Evolutionary conservation across 2,329 filamentous ascomycete species (phyloP).

Genomic region (Thermomyces lanuginosus): DNA sequence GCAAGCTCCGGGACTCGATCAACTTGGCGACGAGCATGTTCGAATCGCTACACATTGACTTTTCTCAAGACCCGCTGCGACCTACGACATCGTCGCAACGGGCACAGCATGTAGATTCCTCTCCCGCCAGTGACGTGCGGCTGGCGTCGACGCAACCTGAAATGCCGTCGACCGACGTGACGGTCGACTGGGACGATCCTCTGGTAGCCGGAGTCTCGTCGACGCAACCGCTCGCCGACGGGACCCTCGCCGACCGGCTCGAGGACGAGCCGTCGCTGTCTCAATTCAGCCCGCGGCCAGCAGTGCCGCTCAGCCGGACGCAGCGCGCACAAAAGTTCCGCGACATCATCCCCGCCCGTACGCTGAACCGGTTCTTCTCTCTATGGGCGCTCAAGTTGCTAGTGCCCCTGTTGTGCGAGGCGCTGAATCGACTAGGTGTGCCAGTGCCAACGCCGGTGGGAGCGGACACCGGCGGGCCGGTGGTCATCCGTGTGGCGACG

Average conservation of each 20-base stretch:
- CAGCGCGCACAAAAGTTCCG: slow-evolving; percentile 77
- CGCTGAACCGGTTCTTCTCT: slow-evolving; percentile 84
- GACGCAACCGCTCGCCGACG: slow-evolving; percentile 30
- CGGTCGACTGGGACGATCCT: slow-evolving; percentile 81
- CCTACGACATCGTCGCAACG: slow-evolving; percentile 26
- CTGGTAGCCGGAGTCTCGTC: slow-evolving; percentile 31
- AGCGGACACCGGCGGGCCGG: slow-evolving; percentile 36
- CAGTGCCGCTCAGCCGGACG: slow-evolving; percentile 67
- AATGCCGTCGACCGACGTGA: slow-evolving; percentile 52
- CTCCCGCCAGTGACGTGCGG: slow-evolving; percentile 27
- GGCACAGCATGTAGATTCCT: slow-evolving; percentile 44
- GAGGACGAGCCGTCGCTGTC: slow-evolving; percentile 69
- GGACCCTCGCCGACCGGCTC: slow-evolving; percentile 44
- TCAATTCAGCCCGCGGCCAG: slow-evolving; percentile 68
- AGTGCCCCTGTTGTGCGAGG: slow-evolving; percentile 62
- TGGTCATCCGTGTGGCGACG: slow-evolving; percentile 56
- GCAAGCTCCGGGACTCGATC: slow-evolving; percentile 61
- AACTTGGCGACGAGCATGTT: slow-evolving; percentile 89
- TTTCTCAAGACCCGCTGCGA: slow-evolving; percentile 51
- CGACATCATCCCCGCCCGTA: slow-evolving; percentile 77
- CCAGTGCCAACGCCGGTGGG: slow-evolving; percentile 42
- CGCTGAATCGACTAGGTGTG: slow-evolving; percentile 71
- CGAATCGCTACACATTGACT: slow-evolving; percentile 76
- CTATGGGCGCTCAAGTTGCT: slow-evolving; percentile 58
- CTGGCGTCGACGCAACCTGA: slow-evolving; percentile 79